Percentiles rank a stretch among this genome's conserved stretches.
Evolutionary conservation across 106 monocot genomes (phyloP).

Genomic region (Dioscorea zingiberensis): DNA sequence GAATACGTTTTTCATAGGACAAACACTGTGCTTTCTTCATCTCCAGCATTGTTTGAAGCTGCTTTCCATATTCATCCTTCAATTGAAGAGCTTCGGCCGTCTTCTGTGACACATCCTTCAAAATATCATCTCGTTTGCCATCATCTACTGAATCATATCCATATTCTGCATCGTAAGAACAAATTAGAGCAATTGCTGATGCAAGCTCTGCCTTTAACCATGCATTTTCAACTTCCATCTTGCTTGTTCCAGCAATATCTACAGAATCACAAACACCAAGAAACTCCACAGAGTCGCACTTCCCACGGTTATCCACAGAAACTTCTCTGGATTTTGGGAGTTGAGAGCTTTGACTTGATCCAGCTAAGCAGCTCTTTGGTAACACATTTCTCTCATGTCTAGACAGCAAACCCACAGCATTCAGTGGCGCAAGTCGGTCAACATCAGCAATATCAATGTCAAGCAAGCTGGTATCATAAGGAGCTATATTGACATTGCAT

Average conservation of each 20-base stretch:
- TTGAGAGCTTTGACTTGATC: slow-evolving; percentile 28
- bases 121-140: slow-evolving; percentile 28
- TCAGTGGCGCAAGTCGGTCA: slow-evolving; percentile 60
- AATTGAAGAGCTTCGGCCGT: slow-evolving; percentile 69
- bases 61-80: slow-evolving; percentile 83
- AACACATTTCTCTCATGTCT: slow-evolving; percentile 31
- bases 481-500: slow-evolving; percentile 72
- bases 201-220: slow-evolving; percentile 86
- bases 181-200: slow-evolving; percentile 71
- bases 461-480: slow-evolving; percentile 76
- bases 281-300: slow-evolving; percentile 31
- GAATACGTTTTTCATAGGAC: slow-evolving; percentile 81
- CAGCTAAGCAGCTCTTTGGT: slow-evolving; percentile 7
- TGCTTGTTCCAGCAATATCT: slow-evolving; percentile 84
- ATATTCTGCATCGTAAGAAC: slow-evolving; percentile 62
- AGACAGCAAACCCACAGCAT: slow-evolving; percentile 27
- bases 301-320: slow-evolving; percentile 25
- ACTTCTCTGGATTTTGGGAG: slow-evolving; percentile 33
- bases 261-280: slow-evolving; percentile 43
- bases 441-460: slow-evolving; percentile 81
- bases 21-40: slow-evolving; percentile 53
- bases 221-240: slow-evolving; percentile 96
- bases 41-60: slow-evolving; percentile 62
- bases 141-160: slow-evolving; percentile 55
- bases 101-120: slow-evolving; percentile 58